Conservation (phyloP, 441 rosid species). For the Mallotus repandus region DNA sequence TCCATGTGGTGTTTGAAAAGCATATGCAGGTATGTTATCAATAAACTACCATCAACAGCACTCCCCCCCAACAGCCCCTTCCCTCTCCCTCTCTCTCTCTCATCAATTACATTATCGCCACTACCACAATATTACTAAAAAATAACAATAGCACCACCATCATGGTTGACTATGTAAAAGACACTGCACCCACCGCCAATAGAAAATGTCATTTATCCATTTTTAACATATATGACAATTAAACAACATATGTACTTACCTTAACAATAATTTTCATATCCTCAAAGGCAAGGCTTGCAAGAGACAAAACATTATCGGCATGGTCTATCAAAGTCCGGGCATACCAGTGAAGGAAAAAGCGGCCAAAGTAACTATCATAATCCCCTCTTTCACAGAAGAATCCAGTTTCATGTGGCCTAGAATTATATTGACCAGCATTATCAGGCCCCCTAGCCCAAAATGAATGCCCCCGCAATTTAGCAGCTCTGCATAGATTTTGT, state of each 20-base stretch:
- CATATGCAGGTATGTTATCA: no score
- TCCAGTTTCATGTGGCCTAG: slow-evolving; percentile 87
- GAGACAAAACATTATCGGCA: slow-evolving; percentile 75
- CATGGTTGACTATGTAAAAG: background rate
- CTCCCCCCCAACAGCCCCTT: no score
- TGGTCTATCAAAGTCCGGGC: slow-evolving; percentile 78
- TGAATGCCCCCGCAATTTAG: slow-evolving; percentile 75
- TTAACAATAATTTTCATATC: slow-evolving; percentile 66
- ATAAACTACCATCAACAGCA: no score
- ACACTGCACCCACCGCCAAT: background rate
- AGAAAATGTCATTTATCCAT: slow-evolving; percentile 1
- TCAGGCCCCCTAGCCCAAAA: slow-evolving; percentile 98
- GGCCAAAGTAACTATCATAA: slow-evolving; percentile 83
- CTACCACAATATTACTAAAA: background rate
- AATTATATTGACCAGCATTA: slow-evolving; percentile 84
- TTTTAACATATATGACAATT: slow-evolving; percentile 6
- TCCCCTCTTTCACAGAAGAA: slow-evolving; percentile 99
- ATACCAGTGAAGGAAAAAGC: slow-evolving; percentile 94
- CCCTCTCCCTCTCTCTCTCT: no score
- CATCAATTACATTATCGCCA: background rate
- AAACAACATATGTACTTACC: slow-evolving; percentile 41
- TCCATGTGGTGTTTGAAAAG: no score
- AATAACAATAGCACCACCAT: background rate
- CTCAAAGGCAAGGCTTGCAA: slow-evolving; percentile 82
- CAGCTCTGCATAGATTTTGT: slow-evolving; percentile 75